phyloP scores from a whole-genome alignment of 805 yeast genomes.

The Isabelozyma pseudorhagii region DNA sequence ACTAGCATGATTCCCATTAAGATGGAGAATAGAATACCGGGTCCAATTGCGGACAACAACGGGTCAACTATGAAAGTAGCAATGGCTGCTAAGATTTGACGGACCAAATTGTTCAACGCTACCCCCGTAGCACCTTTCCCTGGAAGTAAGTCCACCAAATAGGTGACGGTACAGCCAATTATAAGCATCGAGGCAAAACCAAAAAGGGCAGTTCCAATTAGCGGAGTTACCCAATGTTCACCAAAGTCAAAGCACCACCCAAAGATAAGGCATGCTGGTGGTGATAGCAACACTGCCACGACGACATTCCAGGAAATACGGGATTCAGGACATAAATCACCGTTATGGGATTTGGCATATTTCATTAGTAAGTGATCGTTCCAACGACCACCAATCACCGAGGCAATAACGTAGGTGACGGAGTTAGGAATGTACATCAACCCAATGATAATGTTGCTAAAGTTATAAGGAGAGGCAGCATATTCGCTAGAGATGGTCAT shows the following conservation, averaged over 20 bases:
- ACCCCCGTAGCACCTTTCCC: constrained; percentile 89
- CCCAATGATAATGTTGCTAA: constrained; percentile 63
- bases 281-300: constrained; percentile 58
- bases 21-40: constrained; percentile 69
- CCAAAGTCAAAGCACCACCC: constrained; percentile 79
- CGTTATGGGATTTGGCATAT: constrained; percentile 56
- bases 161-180: constrained; percentile 77
- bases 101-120: constrained; percentile 72
- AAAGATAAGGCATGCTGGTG: constrained; percentile 64
- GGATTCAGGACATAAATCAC: constrained; percentile 70
- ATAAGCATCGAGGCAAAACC: constrained; percentile 84
- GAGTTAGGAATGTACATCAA: constrained; percentile 82
- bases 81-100: constrained; percentile 71
- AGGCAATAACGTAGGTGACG: constrained; percentile 69
- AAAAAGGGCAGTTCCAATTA: constrained; percentile 76
- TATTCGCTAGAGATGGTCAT: constrained; percentile 66
- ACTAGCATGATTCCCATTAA: constrained; percentile 55
- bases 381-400: constrained; percentile 80
- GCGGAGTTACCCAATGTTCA: constrained; percentile 73
- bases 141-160: constrained; percentile 79
- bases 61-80: constrained; percentile 79
- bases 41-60: constrained; percentile 59
- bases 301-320: constrained; percentile 74
- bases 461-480: constrained; percentile 65
- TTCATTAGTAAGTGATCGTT: constrained; percentile 57